Evolutionary conservation across 2,329 filamentous ascomycete species (phyloP), one percentile per base, ranked within the genome.

Genomic region (Hypomyces perniciosus): DNA sequence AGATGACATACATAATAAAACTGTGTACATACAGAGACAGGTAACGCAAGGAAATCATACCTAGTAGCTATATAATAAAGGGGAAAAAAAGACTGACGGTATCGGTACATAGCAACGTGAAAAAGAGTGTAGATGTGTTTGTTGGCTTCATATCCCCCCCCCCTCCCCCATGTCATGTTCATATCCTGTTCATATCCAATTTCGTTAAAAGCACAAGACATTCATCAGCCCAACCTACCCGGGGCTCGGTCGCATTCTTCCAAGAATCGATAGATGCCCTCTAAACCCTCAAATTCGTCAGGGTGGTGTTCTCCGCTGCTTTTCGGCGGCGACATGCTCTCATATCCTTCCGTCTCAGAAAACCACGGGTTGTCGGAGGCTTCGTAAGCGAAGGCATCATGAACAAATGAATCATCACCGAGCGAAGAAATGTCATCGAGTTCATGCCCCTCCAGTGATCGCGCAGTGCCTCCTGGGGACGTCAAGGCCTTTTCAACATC

Each of bases 181-280:
- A 47, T 53, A 39, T 42, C 35, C 37, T 43, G 37, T 50, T 30
- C 27, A 34, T 39, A 34, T 37, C 20, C 39, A 29, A 30, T 44
- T 20, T n/a, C 10, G 28, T 30, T 7, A n/a, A 26, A 33, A n/a
- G 3, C 26, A 13, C 13, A 12, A 33, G 20, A 44, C 7, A 38
- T 49, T 12, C 30, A 44, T 63, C 56, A 63, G 29, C 64, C 61
- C 38, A 71, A 54, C 44, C 63, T 64, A 20, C 67, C 67, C 51
- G 63, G 59, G 37, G 65, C 65, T 28, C 73, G 71, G 53, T 81
- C 78, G 57, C 79, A 83, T 58, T 80, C 79, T 58, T 80, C 78
- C 30, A 83, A 53, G 55, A 83, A 83, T 12, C 73, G 71, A 60
- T 82, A 79, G 34, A 83, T 75, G 4, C 78, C 79, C 53, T 81